Evolutionary conservation across 2,329 filamentous ascomycete genomes (phyloP), one percentile per base, ranked within the genome.

Genomic region (Neurospora sp.): DNA sequence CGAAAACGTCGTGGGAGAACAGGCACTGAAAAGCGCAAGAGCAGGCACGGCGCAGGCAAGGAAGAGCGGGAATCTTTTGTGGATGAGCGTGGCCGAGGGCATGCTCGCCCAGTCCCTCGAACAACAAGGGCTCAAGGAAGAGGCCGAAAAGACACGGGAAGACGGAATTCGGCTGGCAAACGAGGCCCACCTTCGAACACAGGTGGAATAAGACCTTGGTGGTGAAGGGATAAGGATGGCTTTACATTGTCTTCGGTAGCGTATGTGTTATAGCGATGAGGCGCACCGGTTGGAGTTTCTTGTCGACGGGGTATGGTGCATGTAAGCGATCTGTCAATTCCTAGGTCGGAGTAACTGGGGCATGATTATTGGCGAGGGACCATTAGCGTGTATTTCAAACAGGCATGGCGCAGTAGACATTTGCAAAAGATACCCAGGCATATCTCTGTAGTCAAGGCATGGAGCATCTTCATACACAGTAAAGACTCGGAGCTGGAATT

Each of bases 51-150:
- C 85, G 57, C 89, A 92, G 81, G 90, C 91, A 5, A 86, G 87
- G 73, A 87, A 87, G 77, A 91, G 89, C 74, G 89, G 90, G 28
- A 92, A 92, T 76, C 82, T 88, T 17, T 80, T 93, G 67, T 94
- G 91, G 91, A 89, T 89, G 81, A 93, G 91, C 75, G 92, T 96
- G 8, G 91, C 91, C 1, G 89, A 92, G 73, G 91, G 90, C 28
- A 90, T 96, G 86, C 83, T 95, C 66, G 89, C 89, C 0, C 88
- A 92, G 75, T 92, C 89, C 28, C 86, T 91, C 73, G 91, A 93
- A 74, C 86, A 91, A 69, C 88, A 92, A 76, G 92, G 92, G 28
- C 69, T 72, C 52, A 28, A 77, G 43, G 78, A 79, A 4, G 81
- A 84, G 71, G 82, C 83, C 10, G 76, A 75, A 66, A 74, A 75